These are phyloP conservation scores for Xylaria sp. DNA, from an alignment of 495 filamentous ascomycete genomes.

Conservation along the genomic window DNA sequence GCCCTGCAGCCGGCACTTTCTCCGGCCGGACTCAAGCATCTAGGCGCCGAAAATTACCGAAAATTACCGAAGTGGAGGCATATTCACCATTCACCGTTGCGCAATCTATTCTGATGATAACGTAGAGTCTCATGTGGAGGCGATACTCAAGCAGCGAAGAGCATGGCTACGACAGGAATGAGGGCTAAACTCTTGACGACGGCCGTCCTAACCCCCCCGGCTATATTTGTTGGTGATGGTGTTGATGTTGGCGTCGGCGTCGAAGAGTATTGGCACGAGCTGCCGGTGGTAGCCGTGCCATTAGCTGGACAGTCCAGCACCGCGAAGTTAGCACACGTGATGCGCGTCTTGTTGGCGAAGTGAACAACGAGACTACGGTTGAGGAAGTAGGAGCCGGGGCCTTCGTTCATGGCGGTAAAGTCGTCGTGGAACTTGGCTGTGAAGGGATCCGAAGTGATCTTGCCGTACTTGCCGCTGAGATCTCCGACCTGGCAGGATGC, in stretches of 20 bases:
- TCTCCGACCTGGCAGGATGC: slow-evolving; percentile 85
- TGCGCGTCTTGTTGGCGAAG: slow-evolving; percentile 70
- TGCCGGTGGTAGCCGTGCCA: not conserved
- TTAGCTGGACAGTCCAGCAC: slow-evolving; percentile 30
- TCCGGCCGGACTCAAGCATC: slow-evolving; percentile 4
- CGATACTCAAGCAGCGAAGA: slow-evolving; percentile 32
- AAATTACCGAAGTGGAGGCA: slow-evolving; percentile 7
- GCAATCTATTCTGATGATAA: slow-evolving; percentile 12
- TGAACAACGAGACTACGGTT: slow-evolving; percentile 83
- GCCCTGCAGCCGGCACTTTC: slow-evolving; percentile 5
- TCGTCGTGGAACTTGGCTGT: slow-evolving; percentile 65
- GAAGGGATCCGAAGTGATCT: slow-evolving; percentile 59
- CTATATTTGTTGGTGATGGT: slow-evolving; percentile 1
- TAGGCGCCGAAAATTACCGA: slow-evolving; percentile 14
- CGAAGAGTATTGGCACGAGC: slow-evolving; percentile 17
- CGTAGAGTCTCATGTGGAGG: not conserved
- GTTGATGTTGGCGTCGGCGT: slow-evolving; percentile 28
- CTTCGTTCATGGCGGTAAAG: slow-evolving; percentile 67
- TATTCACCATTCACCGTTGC: slow-evolving; percentile 16
- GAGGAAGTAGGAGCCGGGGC: slow-evolving; percentile 72
- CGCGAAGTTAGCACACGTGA: slow-evolving; percentile 75
- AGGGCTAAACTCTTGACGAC: slow-evolving; percentile 32
- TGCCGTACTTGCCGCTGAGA: slow-evolving; percentile 81
- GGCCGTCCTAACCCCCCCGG: slow-evolving; percentile 17
- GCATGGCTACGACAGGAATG: slow-evolving; percentile 30